phyloP scores from a whole-genome alignment of 306 rosid species.

The Cercis canadensis region DNA sequence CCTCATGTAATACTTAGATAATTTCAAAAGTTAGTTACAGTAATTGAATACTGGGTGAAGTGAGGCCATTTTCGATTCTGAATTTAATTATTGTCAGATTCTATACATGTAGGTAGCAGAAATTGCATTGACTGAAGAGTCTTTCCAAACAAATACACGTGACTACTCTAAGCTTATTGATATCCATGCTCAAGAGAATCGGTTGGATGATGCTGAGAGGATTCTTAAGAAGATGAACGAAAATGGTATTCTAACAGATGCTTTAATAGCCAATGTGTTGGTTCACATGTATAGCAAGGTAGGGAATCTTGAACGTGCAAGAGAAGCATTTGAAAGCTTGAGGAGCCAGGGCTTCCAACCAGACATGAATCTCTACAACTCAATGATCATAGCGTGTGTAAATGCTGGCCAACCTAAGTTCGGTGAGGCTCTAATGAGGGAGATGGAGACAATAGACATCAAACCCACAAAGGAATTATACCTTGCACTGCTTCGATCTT shows the following conservation, averaged over 20 bases:
- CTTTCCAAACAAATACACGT: slow-evolving; percentile 53
- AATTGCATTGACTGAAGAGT: slow-evolving; percentile 49
- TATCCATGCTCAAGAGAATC: slow-evolving; percentile 51
- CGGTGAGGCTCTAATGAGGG: slow-evolving; percentile 49
- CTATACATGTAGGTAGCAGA: slow-evolving; percentile 52
- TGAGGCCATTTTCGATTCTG: no score
- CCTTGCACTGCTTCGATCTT: no score
- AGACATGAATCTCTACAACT: slow-evolving; percentile 48
- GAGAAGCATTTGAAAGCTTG: no score
- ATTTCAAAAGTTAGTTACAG: no score
- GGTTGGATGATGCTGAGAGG: slow-evolving; percentile 54
- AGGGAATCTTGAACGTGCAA: no score
- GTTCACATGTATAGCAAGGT: no score
- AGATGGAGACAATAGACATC: slow-evolving; percentile 59
- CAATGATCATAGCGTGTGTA: slow-evolving; percentile 55
- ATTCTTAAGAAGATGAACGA: slow-evolving; percentile 59
- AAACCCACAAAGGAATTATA: slow-evolving; percentile 47
- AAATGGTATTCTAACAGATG: slow-evolving; percentile 48
- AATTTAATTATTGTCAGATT: no score
- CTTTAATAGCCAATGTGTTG: slow-evolving; percentile 46
- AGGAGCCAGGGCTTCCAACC: slow-evolving; percentile 60
- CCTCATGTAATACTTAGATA: no score
- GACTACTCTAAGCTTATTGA: slow-evolving; percentile 61
- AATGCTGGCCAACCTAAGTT: slow-evolving; percentile 48
- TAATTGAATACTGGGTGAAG: no score